Percentiles rank a stretch among this genome's conserved stretches.
Evolutionary conservation across 1,284 basidiomycete genomes (phyloP).

Genomic region (Serendipita sp.): DNA sequence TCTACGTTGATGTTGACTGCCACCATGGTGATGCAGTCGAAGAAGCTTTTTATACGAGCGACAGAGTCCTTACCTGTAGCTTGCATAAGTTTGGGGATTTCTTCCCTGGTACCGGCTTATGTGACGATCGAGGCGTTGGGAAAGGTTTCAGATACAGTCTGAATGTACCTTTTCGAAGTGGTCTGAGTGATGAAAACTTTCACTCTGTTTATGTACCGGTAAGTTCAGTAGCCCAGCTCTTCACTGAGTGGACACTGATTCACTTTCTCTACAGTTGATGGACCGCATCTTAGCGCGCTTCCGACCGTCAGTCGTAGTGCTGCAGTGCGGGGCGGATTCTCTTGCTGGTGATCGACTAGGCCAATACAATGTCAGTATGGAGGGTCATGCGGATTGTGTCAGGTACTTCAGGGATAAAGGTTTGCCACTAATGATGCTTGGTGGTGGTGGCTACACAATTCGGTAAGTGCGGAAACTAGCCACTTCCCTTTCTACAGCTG

Average conservation of each 20-base stretch:
- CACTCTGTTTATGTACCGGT: constrained; percentile 81
- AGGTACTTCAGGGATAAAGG: constrained; percentile 74
- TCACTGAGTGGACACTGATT: neutral
- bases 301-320: constrained; percentile 75
- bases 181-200: constrained; percentile 76
- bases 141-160: constrained; percentile 83
- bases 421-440: constrained; percentile 81
- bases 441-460: constrained; percentile 93
- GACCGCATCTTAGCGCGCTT: constrained; percentile 82
- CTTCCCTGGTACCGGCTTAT: constrained; percentile 87
- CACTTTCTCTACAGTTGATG: constrained; percentile 43
- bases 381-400: constrained; percentile 86
- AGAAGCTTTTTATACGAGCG: constrained; percentile 95
- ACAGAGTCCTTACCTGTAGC: constrained; percentile 89
- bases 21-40: constrained; percentile 98
- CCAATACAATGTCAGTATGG: constrained; percentile 91
- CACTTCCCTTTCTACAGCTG: neutral
- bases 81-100: constrained; percentile 97
- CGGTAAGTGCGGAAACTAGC: neutral
- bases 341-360: constrained; percentile 92
- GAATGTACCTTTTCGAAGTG: constrained; percentile 90
- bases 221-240: constrained; percentile 9
- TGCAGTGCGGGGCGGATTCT: constrained; percentile 95
- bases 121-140: constrained; percentile 74
- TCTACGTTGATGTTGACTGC: constrained; percentile 97